Evolutionary conservation across 1,284 basidiomycete species (phyloP), one percentile per base, ranked within the genome.

Genomic region (Afroboletus lepidellus): DNA sequence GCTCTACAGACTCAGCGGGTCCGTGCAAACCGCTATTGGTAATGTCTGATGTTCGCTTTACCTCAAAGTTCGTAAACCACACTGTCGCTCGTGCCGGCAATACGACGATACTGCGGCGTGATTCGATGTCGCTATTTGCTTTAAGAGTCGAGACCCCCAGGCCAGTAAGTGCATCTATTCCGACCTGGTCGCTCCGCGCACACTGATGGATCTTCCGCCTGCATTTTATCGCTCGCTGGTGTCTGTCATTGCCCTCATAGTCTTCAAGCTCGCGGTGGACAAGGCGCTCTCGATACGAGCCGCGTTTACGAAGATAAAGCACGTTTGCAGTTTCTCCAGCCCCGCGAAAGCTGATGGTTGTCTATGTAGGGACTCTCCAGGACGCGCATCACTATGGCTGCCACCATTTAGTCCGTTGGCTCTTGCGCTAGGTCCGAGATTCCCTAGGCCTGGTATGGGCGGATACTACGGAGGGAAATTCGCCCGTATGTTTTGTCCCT

Each of bases 381-480:
- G 67, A 0, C 47, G 55, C 5, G 6, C 29, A 29, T 2, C 43
- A 3, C 12, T 66, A 54, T 72, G 71, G 69, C 7, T 75, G 7
- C 56, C 66, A 33, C 74, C 75, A 0, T 69, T 72, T 29, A 56
- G 62, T 1, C 23, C 62, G 4, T 2, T 59, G 0, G 46, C 70
- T 4, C 33, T 71, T 5, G 46, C 66, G 1, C 3, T 69, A 3
- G 69, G 63, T 0, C 45, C 59, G 8, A 55, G 55, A 16, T 77
- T 71, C 53, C 76, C 74, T 2, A 58, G 65, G 27, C 61, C 61
- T n/a, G 60, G 63, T 6, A 67, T 65, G 50, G 57, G 65, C 21
- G 76, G 69, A 15, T 60, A 64, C 27, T 70, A 62, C 24, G 69
- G 58, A 11, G 70, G 52, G 4, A 62, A 64, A 46, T 74, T 76